phyloP scores from a whole-genome alignment of 2,329 filamentous ascomycete genomes.

The Epichloe typhina region DNA sequence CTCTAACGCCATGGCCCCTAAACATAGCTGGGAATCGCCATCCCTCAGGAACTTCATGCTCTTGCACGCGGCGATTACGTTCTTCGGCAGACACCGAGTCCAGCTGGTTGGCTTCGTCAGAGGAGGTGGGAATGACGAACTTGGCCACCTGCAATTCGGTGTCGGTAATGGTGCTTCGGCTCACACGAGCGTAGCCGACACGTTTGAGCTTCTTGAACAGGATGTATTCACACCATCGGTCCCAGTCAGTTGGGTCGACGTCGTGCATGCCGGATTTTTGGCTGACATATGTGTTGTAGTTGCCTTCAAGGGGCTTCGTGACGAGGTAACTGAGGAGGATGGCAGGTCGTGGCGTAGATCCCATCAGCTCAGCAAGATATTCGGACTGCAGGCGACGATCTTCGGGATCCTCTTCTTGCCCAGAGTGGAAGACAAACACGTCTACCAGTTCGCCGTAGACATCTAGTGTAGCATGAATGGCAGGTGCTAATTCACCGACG shows the following conservation, averaged over 20 bases:
- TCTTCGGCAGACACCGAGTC: conserved; percentile 35
- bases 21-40: conserved; percentile 78
- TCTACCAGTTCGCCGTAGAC: conserved; percentile 84
- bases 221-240: conserved; percentile 98
- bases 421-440: conserved; percentile 96
- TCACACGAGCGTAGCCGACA: conserved; percentile 81
- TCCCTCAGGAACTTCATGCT: conserved; percentile 62
- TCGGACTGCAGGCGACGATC: conserved; percentile 76
- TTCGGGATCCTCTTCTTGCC: conserved; percentile 91
- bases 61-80: conserved; percentile 45
- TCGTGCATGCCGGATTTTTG: conserved; percentile 84
- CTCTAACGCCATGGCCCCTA: conserved; percentile 71
- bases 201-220: conserved; percentile 80
- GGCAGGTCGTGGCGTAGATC: conserved; percentile 61
- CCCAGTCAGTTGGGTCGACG: conserved; percentile 86
- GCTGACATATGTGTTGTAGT: conserved; percentile 93
- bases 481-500: conserved; percentile 86
- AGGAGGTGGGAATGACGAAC: conserved; percentile 61
- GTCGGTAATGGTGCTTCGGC: conserved; percentile 83
- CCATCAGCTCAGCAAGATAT: conserved; percentile 84
- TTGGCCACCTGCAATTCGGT: conserved; percentile 96
- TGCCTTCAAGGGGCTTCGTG: conserved; percentile 77
- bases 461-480: conserved; percentile 91
- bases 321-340: conserved; percentile 88
- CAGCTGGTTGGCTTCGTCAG: conserved; percentile 37